phyloP scores from a whole-genome alignment of 2,329 filamentous ascomycete species.

The Geoglossum cookeanum region DNA sequence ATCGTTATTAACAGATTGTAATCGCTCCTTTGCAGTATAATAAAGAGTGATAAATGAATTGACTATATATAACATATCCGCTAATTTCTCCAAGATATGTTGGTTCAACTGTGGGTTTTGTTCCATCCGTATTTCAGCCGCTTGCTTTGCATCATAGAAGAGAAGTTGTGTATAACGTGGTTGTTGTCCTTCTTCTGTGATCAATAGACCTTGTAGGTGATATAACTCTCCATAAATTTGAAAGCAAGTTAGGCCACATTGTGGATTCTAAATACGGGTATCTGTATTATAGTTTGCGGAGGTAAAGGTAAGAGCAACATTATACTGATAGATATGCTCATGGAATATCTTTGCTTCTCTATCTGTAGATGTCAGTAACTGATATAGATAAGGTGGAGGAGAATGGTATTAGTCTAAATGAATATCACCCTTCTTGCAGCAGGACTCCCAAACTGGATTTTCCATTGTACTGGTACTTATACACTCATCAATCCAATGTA shows the following conservation, averaged over 20 bases:
- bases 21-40: not conserved
- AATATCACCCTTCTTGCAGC: constrained; percentile 1
- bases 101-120: not conserved
- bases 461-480: not conserved
- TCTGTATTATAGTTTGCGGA: not conserved
- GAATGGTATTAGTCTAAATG: not conserved
- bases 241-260: not conserved
- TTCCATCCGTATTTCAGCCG: not conserved
- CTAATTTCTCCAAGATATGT: not conserved
- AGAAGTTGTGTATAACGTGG: not conserved
- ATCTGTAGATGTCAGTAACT: not conserved
- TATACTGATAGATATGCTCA: not conserved
- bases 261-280: not conserved
- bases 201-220: not conserved
- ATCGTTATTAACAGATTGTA: not conserved
- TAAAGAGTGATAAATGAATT: not conserved
- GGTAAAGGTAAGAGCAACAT: not conserved
- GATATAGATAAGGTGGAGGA: not conserved
- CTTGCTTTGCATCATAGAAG: not conserved
- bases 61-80: not conserved
- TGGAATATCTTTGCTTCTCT: not conserved
- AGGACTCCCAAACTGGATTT: not conserved
- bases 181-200: not conserved
- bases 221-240: not conserved
- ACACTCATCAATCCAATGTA: not conserved